A percentile compares a stretch with the other conserved stretches of the same genome.
Conservation (phyloP, 1,284 basidiomycete species). For the Termitomyces sp. region DNA sequence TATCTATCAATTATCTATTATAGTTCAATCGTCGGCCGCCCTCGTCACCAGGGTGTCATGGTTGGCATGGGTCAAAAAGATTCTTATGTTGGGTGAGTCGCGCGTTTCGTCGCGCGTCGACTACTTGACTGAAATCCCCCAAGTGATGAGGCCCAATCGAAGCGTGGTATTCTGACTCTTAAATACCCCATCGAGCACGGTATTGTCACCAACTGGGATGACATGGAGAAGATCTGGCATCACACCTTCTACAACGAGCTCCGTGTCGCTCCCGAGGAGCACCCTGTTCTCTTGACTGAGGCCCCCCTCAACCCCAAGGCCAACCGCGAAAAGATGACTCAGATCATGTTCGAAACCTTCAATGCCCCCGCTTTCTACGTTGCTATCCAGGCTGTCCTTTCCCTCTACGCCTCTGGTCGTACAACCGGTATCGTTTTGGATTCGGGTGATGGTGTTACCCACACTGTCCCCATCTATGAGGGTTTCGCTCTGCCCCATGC, state of each 20-base stretch:
- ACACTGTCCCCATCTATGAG: slow-evolving; percentile 94
- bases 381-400: slow-evolving; percentile 89
- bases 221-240: slow-evolving; percentile 96
- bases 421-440: slow-evolving; percentile 91
- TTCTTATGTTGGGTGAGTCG: slow-evolving; percentile 75
- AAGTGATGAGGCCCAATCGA: slow-evolving; percentile 91
- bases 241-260: slow-evolving; percentile 89
- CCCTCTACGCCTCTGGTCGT: slow-evolving; percentile 90
- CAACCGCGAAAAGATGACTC: slow-evolving; percentile 95
- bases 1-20: not conserved
- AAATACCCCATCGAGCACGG: slow-evolving; percentile 82
- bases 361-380: slow-evolving; percentile 93
- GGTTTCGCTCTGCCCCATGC: slow-evolving; percentile 95
- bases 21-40: slow-evolving; percentile 87
- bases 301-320: slow-evolving; percentile 93
- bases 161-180: slow-evolving; percentile 92
- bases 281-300: slow-evolving; percentile 90
- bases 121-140: slow-evolving; percentile 2
- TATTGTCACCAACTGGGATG: slow-evolving; percentile 96
- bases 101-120: slow-evolving; percentile 1
- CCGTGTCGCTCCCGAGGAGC: slow-evolving; percentile 84
- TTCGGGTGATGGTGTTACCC: slow-evolving; percentile 91
- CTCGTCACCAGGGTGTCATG: slow-evolving; percentile 92
- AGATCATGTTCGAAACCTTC: slow-evolving; percentile 98
- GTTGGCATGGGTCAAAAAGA: slow-evolving; percentile 86